A percentile compares a stretch with the other conserved stretches of the same genome.
Conservation (phyloP, 139 green algal genomes). For the Nannochloris sp. region DNA sequence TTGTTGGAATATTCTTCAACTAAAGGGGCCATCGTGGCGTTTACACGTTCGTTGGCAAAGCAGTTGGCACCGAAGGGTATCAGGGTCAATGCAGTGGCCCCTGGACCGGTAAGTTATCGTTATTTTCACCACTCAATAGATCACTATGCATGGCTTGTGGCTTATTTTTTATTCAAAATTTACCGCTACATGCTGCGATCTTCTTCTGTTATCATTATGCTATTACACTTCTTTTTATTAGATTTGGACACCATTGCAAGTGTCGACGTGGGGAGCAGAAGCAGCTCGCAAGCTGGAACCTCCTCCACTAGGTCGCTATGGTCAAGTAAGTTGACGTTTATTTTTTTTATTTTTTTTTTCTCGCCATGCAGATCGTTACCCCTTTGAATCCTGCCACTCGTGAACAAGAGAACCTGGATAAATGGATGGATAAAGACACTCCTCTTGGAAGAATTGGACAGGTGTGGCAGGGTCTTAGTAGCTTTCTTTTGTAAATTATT, state of each 20-base stretch:
- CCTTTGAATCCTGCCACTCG: constrained; percentile 9
- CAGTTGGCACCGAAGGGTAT: constrained; percentile 53
- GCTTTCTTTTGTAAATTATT: not conserved
- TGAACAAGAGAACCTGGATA: constrained; percentile 11
- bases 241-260: constrained; percentile 68
- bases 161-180: not conserved
- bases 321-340: not conserved
- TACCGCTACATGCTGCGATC: too few relatives aligned
- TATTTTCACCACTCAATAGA: not conserved
- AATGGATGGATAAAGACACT: not conserved
- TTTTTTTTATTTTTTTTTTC: not conserved
- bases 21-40: constrained; percentile 56
- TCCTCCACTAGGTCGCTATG: constrained; percentile 3
- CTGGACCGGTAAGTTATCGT: constrained; percentile 35
- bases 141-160: not conserved
- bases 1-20: constrained; percentile 37
- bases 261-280: constrained; percentile 31
- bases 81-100: constrained; percentile 66
- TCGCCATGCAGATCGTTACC: constrained; percentile 8
- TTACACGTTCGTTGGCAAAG: constrained; percentile 44
- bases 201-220: too few relatives aligned
- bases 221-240: not conserved
- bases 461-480: not conserved
- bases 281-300: not conserved
- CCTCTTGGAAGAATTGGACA: constrained; percentile 4